phyloP scores from a whole-genome alignment of 2,329 filamentous ascomycete species.

The Cladosporium sp. region DNA sequence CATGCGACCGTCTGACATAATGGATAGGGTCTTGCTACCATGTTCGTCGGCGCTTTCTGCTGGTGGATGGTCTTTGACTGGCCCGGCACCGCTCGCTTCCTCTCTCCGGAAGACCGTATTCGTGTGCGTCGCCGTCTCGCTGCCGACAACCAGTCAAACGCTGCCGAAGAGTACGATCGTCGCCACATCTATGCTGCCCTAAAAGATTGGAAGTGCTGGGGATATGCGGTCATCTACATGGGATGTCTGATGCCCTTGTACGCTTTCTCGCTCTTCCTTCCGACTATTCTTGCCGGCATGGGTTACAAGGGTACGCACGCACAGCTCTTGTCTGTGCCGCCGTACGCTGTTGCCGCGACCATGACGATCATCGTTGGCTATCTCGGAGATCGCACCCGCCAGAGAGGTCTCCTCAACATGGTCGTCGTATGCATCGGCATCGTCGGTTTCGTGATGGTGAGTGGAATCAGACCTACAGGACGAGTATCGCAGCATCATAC shows the following conservation, averaged over 20 bases:
- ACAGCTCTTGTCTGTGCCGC: conserved; percentile 70
- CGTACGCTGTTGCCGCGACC: conserved; percentile 67
- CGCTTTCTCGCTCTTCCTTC: conserved; percentile 31
- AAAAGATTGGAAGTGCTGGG: conserved; percentile 79
- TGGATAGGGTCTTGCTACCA: conserved; percentile 56
- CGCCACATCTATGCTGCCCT: conserved; percentile 36
- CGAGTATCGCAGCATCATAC: too few relatives aligned
- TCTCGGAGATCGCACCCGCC: conserved; percentile 67
- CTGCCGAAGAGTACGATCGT: conserved; percentile 24
- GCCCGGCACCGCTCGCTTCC: conserved; percentile 54
- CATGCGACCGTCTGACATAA: background rate
- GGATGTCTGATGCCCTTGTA: conserved; percentile 35
- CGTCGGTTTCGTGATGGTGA: conserved; percentile 66
- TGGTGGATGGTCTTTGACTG: conserved; percentile 49
- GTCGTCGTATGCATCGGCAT: conserved; percentile 65
- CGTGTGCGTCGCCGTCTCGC: conserved; percentile 24
- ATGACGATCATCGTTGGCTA: conserved; percentile 68
- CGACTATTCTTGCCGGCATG: conserved; percentile 29
- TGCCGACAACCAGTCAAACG: conserved; percentile 24
- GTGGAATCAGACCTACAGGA: too few relatives aligned
- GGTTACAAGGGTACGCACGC: conserved; percentile 59
- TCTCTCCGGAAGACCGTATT: conserved; percentile 41
- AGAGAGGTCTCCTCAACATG: conserved; percentile 79
- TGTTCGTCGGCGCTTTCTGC: conserved; percentile 51
- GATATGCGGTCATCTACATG: conserved; percentile 73